These are phyloP conservation scores for Coemansia javaensis DNA, from an alignment of 192 early-diverging fungal genomes.

Conservation along the genomic window DNA sequence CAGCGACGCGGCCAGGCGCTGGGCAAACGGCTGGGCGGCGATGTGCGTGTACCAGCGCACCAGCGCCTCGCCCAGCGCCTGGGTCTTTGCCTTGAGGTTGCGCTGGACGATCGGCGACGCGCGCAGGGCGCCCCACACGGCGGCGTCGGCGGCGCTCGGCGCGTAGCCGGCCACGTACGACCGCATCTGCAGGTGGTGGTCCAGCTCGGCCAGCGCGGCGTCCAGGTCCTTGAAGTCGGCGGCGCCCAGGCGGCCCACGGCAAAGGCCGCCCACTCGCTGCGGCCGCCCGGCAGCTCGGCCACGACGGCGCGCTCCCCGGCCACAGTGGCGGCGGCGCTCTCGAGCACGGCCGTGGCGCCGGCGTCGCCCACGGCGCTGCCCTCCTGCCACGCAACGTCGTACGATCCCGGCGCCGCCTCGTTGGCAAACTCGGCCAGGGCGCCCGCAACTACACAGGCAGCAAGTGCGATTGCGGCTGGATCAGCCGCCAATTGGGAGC, in stretches of 20 bases:
- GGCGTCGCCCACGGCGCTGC: constrained; percentile 29
- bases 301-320: constrained; percentile 11
- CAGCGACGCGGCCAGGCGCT: constrained; percentile 30
- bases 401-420: constrained; percentile 9
- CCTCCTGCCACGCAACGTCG: constrained; percentile 53
- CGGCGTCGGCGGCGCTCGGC: constrained; percentile 73
- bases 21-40: constrained; percentile 53
- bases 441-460: constrained; percentile 41
- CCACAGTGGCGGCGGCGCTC: constrained; percentile 1
- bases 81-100: constrained; percentile 64
- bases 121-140: constrained; percentile 82
- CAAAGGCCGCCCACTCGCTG: constrained; percentile 72
- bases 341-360: constrained; percentile 33
- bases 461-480: too few relatives aligned
- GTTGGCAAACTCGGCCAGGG: constrained; percentile 52
- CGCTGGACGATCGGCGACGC: constrained; percentile 74
- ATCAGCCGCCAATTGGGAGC: too few relatives aligned
- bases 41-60: constrained; percentile 79
- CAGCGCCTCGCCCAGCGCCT: constrained; percentile 63
- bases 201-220: constrained; percentile 61
- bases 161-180: constrained; percentile 77
- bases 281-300: constrained; percentile 6
- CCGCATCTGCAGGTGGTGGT: constrained; percentile 79
- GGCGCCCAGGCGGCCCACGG: constrained; percentile 55
- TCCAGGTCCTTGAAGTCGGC: constrained; percentile 70